Percentiles rank a stretch among this genome's conserved stretches.
These are phyloP conservation scores for Penicillium sp. DNA, from an alignment of 2,329 filamentous ascomycete species.

Conservation along the genomic window DNA sequence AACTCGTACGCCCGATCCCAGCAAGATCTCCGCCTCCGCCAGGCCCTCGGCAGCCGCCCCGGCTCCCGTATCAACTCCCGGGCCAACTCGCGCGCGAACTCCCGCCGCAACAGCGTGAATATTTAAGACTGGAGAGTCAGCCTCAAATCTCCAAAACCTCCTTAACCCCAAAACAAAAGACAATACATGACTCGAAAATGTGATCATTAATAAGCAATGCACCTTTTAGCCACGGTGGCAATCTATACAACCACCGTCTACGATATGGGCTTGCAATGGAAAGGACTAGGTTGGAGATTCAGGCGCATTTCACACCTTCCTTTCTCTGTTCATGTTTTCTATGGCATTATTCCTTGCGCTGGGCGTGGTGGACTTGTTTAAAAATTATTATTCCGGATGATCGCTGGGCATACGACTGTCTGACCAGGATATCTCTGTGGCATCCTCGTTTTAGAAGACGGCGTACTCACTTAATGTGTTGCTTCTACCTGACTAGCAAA, in stretches of 20 bases:
- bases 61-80: conserved; percentile 36
- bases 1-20: conserved; percentile 42
- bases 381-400: neutral
- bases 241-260: neutral
- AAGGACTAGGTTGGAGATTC: conserved; percentile 3
- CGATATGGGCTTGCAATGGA: neutral
- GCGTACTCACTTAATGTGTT: conserved; percentile 1
- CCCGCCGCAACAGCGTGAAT: conserved; percentile 30
- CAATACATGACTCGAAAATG: neutral
- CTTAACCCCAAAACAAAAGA: neutral
- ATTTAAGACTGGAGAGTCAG: neutral
- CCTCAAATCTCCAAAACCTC: neutral
- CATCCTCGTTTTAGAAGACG: neutral
- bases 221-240: neutral
- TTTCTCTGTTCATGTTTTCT: conserved; percentile 21
- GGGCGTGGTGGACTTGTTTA: conserved; percentile 18
- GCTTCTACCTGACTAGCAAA: neutral
- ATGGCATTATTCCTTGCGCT: conserved; percentile 19
- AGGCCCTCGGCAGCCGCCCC: conserved; percentile 35
- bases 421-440: neutral
- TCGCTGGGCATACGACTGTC: neutral
- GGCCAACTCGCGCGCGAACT: conserved; percentile 28
- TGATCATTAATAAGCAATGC: neutral
- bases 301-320: conserved; percentile 14
- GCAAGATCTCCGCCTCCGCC: conserved; percentile 40